These are phyloP conservation scores for Ustilago sp. DNA, from an alignment of 1,284 basidiomycete genomes.

Conservation along the genomic window DNA sequence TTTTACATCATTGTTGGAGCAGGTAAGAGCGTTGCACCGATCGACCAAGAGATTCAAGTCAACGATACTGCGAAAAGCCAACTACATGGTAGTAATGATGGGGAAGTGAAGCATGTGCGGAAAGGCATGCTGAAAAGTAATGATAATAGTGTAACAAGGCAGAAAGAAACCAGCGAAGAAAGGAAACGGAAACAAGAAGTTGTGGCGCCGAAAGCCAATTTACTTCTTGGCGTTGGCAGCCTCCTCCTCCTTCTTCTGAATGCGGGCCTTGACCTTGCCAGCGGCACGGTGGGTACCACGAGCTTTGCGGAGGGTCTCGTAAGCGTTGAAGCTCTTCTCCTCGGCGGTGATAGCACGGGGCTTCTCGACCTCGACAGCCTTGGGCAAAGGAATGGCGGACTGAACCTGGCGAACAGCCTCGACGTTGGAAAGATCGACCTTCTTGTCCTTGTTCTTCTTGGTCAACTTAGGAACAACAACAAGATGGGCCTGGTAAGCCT, in stretches of 20 bases:
- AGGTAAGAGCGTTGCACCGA: neutral
- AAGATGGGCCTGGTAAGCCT: constrained; percentile 85
- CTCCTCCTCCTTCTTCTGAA: constrained; percentile 82
- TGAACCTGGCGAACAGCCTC: constrained; percentile 77
- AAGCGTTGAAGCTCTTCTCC: constrained; percentile 86
- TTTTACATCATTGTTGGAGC: constrained; percentile 13
- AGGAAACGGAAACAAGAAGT: neutral
- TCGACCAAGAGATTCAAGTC: constrained; percentile 23
- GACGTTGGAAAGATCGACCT: constrained; percentile 81
- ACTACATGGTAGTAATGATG: neutral
- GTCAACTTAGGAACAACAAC: constrained; percentile 83
- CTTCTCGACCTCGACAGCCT: constrained; percentile 78
- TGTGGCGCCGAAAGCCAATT: constrained; percentile 56
- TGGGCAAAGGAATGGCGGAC: constrained; percentile 73
- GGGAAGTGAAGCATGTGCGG: neutral
- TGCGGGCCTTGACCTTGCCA: constrained; percentile 82
- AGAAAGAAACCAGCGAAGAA: constrained; percentile 19
- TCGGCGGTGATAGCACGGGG: constrained; percentile 94
- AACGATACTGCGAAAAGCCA: neutral
- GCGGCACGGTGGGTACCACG: constrained; percentile 87
- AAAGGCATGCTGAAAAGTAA: neutral
- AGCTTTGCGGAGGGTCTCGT: constrained; percentile 86
- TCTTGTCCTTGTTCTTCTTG: constrained; percentile 91
- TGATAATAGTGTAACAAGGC: constrained; percentile 9
- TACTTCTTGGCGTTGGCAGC: constrained; percentile 93